Conservation (phyloP, 345 rosid genomes). For the Pseudoturritis turrita region DNA sequence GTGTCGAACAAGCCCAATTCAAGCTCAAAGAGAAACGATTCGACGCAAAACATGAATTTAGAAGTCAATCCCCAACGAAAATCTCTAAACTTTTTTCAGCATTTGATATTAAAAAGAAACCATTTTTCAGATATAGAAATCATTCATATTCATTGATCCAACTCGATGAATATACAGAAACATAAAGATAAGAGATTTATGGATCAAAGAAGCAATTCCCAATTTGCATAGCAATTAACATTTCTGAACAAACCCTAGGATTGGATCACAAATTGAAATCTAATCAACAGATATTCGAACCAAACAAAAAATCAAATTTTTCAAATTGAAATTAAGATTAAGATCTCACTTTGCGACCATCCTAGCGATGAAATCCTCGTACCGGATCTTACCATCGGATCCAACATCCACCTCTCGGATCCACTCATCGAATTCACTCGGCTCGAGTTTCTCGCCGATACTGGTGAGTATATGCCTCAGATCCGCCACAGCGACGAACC, state of each 20-base stretch:
- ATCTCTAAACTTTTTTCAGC: background rate
- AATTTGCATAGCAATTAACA: background rate
- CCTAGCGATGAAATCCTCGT: conserved; percentile 86
- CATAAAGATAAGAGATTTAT: background rate
- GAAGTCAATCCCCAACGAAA: background rate
- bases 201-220: background rate
- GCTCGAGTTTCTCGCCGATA: conserved; percentile 84
- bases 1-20: background rate
- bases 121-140: background rate
- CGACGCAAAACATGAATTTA: background rate
- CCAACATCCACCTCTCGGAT: conserved; percentile 81
- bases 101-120: background rate
- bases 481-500: conserved; percentile 79
- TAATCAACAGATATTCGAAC: too few relatives aligned
- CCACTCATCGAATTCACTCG: conserved; percentile 91
- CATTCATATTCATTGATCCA: background rate
- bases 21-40: background rate
- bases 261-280: too few relatives aligned
- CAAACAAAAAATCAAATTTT: background rate
- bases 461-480: conserved; percentile 84
- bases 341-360: conserved; percentile 85
- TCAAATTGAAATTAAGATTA: background rate
- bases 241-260: background rate
- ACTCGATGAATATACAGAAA: background rate
- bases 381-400: conserved; percentile 79